These are phyloP conservation scores for Trametes pubescens DNA, from an alignment of 1,284 basidiomycete genomes.

Conservation along the genomic window DNA sequence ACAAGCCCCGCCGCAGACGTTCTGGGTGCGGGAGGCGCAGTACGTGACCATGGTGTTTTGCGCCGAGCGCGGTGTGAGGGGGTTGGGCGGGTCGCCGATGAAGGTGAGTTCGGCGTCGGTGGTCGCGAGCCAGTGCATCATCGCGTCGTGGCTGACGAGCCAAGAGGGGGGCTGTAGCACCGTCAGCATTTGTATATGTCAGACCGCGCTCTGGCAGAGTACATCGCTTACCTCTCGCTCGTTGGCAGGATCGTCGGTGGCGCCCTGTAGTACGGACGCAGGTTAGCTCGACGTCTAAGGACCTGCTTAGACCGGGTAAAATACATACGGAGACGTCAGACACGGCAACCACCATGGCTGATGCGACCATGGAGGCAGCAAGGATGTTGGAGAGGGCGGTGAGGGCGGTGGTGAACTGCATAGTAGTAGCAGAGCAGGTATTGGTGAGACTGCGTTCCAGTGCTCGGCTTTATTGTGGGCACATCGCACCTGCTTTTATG, in stretches of 20 bases:
- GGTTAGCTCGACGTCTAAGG: background rate
- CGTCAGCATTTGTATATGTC: too few relatives aligned
- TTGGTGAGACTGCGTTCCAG: too few relatives aligned
- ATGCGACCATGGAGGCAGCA: too few relatives aligned
- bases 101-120: constrained; percentile 10
- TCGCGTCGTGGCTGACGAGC: background rate
- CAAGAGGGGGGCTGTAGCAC: background rate
- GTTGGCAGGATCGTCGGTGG: background rate
- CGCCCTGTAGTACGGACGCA: background rate
- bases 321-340: background rate
- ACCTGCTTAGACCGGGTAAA: background rate
- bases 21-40: background rate
- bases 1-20: background rate
- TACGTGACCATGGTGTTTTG: constrained; percentile 4
- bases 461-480: too few relatives aligned
- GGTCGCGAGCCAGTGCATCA: constrained; percentile 4
- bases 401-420: too few relatives aligned
- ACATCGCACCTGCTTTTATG: too few relatives aligned
- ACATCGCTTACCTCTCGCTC: too few relatives aligned
- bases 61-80: background rate
- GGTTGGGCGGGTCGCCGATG: constrained; percentile 6
- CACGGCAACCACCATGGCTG: too few relatives aligned
- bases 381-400: too few relatives aligned
- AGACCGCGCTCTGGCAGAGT: too few relatives aligned
- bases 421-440: too few relatives aligned